phyloP scores from a whole-genome alignment of 345 rosid genomes.

The Gossypium herbaceum region DNA sequence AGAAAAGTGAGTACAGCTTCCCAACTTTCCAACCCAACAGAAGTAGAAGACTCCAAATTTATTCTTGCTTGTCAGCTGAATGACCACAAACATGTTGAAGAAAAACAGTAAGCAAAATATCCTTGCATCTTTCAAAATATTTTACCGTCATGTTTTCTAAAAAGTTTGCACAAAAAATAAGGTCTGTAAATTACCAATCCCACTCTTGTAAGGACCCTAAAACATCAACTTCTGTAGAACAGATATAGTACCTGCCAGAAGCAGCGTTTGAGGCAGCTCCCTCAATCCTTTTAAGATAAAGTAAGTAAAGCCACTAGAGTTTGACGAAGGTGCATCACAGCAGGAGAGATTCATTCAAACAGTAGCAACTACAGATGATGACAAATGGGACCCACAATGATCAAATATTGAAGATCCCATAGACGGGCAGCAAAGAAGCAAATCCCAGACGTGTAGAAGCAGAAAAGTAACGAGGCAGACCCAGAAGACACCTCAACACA shows the following conservation, averaged over 20 bases:
- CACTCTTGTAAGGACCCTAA: slow-evolving; percentile 18
- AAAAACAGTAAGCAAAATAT: background rate
- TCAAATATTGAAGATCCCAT: slow-evolving; percentile 67
- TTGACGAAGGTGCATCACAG: slow-evolving; percentile 31
- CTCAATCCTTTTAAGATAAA: slow-evolving; percentile 44
- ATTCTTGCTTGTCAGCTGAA: slow-evolving; percentile 14
- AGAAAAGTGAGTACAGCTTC: background rate
- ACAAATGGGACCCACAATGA: slow-evolving; percentile 54
- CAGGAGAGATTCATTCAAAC: slow-evolving; percentile 48
- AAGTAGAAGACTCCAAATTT: background rate
- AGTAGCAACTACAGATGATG: slow-evolving; percentile 55
- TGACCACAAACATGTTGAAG: slow-evolving; percentile 2
- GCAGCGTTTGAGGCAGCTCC: slow-evolving; percentile 59
- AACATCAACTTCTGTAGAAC: slow-evolving; percentile 43
- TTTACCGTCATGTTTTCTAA: background rate
- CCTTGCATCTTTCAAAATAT: background rate
- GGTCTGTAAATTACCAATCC: slow-evolving; percentile 12
- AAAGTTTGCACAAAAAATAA: background rate
- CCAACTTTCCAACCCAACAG: background rate
- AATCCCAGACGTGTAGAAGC: slow-evolving; percentile 64
- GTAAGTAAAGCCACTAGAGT: slow-evolving; percentile 44
- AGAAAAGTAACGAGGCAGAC: slow-evolving; percentile 84
- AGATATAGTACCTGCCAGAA: slow-evolving; percentile 59
- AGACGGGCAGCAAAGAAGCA: slow-evolving; percentile 51
- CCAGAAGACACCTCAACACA: slow-evolving; percentile 89